phyloP scores from a whole-genome alignment of 495 filamentous ascomycete genomes.

The Neurospora tetrasperma region DNA sequence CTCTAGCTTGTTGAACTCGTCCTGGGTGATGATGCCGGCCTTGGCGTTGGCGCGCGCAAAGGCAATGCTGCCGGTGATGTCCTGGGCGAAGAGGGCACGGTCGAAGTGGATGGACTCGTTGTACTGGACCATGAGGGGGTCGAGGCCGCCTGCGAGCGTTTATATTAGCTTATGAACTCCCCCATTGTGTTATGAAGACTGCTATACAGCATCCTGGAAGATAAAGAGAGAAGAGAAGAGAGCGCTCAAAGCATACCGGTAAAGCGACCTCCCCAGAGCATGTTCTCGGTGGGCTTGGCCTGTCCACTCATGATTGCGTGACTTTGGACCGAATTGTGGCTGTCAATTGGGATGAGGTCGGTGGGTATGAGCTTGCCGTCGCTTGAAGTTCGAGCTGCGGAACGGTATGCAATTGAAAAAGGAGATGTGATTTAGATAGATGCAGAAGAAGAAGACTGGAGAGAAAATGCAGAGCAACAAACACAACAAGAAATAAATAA shows the following conservation, averaged over 20 bases:
- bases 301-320: constrained; percentile 8
- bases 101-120: constrained; percentile 84
- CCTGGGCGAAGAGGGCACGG: constrained; percentile 68
- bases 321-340: not conserved
- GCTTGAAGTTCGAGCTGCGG: not conserved
- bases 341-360: not conserved
- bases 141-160: constrained; percentile 51
- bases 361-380: not conserved
- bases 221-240: not conserved
- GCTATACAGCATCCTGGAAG: not conserved
- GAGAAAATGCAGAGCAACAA: not conserved
- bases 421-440: not conserved
- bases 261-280: constrained; percentile 81
- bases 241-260: constrained; percentile 40
- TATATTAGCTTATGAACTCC: not conserved
- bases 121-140: constrained; percentile 83
- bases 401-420: not conserved
- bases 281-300: constrained; percentile 35
- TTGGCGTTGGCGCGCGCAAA: constrained; percentile 80
- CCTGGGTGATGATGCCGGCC: constrained; percentile 58
- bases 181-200: not conserved
- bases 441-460: not conserved
- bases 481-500: not conserved
- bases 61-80: constrained; percentile 72
- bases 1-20: constrained; percentile 71